Percentiles rank a stretch among this genome's conserved stretches.
phyloP scores from a whole-genome alignment of 306 rosid genomes.

The Benincasa hispida region DNA sequence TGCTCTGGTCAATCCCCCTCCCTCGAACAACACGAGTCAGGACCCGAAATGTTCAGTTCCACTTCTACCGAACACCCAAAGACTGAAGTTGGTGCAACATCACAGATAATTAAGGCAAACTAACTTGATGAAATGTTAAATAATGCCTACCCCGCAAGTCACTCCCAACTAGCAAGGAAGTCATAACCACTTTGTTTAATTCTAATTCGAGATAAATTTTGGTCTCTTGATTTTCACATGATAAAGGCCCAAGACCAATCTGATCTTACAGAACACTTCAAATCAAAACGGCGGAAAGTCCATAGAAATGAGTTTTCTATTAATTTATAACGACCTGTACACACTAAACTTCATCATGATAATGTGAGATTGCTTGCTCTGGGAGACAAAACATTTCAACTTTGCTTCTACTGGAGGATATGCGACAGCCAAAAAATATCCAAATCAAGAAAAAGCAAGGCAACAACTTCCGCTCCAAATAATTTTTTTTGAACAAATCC shows the following conservation, averaged over 20 bases:
- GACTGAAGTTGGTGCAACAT: neutral
- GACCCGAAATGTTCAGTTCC: neutral
- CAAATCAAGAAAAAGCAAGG: neutral
- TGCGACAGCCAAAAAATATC: neutral
- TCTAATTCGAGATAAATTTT: neutral
- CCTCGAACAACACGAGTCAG: neutral
- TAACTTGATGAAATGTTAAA: neutral
- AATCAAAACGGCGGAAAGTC: neutral
- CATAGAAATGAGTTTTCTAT: neutral
- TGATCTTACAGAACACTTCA: neutral
- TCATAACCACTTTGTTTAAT: neutral
- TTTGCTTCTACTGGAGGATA: constrained; percentile 3
- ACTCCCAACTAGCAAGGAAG: neutral
- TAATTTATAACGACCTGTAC: neutral
- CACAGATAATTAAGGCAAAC: neutral
- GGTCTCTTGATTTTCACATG: neutral
- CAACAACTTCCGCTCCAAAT: neutral
- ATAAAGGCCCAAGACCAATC: neutral
- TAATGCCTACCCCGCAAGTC: neutral
- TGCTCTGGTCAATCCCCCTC: neutral
- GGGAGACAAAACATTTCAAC: neutral
- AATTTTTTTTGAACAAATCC: too few relatives aligned
- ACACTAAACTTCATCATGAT: neutral
- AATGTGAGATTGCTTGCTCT: neutral
- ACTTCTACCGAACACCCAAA: neutral